A percentile compares a stretch with the other conserved stretches of the same genome.
Evolutionary conservation across 2,329 filamentous ascomycete species (phyloP).

Genomic region (Ilyonectria destructans): DNA sequence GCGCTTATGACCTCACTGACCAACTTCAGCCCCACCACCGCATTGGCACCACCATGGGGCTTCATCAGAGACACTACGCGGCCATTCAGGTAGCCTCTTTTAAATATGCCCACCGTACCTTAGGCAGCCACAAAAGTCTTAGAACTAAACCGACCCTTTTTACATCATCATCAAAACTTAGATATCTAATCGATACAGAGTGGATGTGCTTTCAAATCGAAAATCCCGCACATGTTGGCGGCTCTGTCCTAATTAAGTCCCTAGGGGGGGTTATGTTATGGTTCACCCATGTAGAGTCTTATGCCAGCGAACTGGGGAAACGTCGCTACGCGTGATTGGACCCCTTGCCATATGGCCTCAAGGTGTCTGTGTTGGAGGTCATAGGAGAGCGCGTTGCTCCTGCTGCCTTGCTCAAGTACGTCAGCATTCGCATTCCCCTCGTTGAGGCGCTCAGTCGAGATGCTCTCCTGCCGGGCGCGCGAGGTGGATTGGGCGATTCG

Average conservation of each 20-base stretch:
- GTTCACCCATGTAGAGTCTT: slow-evolving; percentile 12
- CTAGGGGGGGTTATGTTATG: slow-evolving; percentile 34
- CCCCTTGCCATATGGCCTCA: slow-evolving; percentile 11
- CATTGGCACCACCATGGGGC: slow-evolving; percentile 16
- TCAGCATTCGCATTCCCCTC: slow-evolving; percentile 6
- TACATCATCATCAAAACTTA: too few species aligned
- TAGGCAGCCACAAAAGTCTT: slow-evolving; percentile 1
- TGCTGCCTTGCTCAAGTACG: slow-evolving; percentile 10
- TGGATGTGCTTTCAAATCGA: slow-evolving; percentile 16
- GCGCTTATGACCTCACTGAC: slow-evolving; percentile 25
- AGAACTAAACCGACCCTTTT: too few species aligned
- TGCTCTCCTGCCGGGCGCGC: slow-evolving; percentile 10
- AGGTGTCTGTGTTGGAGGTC: slow-evolving; percentile 14
- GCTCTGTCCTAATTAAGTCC: slow-evolving; percentile 15
- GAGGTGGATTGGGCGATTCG: slow-evolving; percentile 8
- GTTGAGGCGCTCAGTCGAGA: slow-evolving; percentile 8
- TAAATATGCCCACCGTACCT: too few species aligned
- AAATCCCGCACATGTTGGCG: slow-evolving; percentile 7
- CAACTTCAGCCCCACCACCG: slow-evolving; percentile 25
- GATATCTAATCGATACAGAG: background rate
- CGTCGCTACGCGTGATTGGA: slow-evolving; percentile 2
- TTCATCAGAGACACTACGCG: slow-evolving; percentile 16
- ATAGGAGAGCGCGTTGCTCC: slow-evolving; percentile 19
- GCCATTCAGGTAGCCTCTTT: slow-evolving; percentile 9
- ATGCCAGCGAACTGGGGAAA: slow-evolving; percentile 16